These are phyloP conservation scores for Terana coerulea DNA, from an alignment of 768 basidiomycete genomes.

Conservation along the genomic window DNA sequence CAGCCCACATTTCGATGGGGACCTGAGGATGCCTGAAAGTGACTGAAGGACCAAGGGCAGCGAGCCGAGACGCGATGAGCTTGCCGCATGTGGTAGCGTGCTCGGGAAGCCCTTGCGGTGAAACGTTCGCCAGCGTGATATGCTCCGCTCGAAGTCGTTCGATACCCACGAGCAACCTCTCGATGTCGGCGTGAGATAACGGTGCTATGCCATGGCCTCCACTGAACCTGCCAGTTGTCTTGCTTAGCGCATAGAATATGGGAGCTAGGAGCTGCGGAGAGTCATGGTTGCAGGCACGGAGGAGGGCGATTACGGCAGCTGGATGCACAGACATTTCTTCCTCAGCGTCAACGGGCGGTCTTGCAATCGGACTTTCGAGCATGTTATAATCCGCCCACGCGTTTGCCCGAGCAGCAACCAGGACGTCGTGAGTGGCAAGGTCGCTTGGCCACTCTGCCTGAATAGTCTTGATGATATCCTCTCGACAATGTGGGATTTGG, in stretches of 20 bases:
- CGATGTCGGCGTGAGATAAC: constrained; percentile 21
- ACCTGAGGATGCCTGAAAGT: too few species aligned
- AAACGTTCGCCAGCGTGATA: too few species aligned
- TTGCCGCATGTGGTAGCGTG: too few species aligned
- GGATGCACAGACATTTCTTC: constrained; percentile 22
- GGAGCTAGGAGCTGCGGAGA: constrained; percentile 19
- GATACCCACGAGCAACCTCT: constrained; percentile 21
- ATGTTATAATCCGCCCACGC: too few species aligned
- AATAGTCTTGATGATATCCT: constrained; percentile 3
- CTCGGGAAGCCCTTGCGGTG: too few species aligned
- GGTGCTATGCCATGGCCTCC: constrained; percentile 17
- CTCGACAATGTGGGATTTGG: constrained; percentile 1
- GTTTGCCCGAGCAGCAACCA: constrained; percentile 5
- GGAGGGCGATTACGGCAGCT: constrained; percentile 22
- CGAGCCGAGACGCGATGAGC: too few species aligned
- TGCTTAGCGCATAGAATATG: constrained; percentile 28
- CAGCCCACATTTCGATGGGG: too few species aligned
- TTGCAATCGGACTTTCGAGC: too few species aligned
- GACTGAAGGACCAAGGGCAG: too few species aligned
- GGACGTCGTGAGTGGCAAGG: constrained; percentile 3
- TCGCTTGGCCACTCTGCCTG: constrained; percentile 1
- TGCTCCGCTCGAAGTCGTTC: constrained; percentile 18
- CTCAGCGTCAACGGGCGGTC: too few species aligned
- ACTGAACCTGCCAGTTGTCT: constrained; percentile 12
- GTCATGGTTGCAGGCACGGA: constrained; percentile 20